Percentiles rank a stretch among this genome's conserved stretches.
These are phyloP conservation scores for Debaryomyces coudertii DNA, from an alignment of 1,139 yeast genomes.

Conservation along the genomic window DNA sequence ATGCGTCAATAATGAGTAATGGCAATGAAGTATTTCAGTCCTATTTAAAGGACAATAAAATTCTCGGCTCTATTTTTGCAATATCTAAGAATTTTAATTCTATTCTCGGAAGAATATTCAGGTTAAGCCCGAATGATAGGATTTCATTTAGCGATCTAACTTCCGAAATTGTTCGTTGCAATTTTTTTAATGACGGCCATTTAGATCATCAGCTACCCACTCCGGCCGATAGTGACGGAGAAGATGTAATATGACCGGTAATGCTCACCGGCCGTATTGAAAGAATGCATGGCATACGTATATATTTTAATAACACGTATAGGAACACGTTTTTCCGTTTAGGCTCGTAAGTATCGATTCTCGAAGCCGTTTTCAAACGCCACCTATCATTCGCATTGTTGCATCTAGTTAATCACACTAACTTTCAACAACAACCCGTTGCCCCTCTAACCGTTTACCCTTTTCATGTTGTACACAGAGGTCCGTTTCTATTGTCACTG, in stretches of 20 bases:
- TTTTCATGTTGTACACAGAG: no score
- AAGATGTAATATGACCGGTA: neutral
- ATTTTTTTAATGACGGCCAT: constrained; percentile 35
- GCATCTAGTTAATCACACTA: neutral
- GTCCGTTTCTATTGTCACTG: neutral
- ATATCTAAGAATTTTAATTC: constrained; percentile 62
- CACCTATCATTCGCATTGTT: neutral
- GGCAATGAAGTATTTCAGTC: constrained; percentile 58
- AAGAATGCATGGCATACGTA: no score
- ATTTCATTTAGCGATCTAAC: constrained; percentile 53
- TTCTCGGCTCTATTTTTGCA: constrained; percentile 57
- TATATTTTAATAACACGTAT: neutral
- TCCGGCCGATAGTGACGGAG: constrained; percentile 7
- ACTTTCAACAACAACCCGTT: neutral
- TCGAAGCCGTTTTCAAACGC: no score
- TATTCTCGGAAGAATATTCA: constrained; percentile 58
- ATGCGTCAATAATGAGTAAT: constrained; percentile 66
- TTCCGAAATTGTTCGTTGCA: constrained; percentile 41
- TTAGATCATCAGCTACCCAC: constrained; percentile 3
- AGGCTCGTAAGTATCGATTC: neutral
- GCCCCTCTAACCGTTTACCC: neutral
- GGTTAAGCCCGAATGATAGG: constrained; percentile 66
- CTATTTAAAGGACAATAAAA: constrained; percentile 32
- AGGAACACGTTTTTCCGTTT: neutral
- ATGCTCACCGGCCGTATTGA: neutral